Percentiles rank a stretch among this genome's conserved stretches.
Conservation (phyloP, 371 early-diverging fungal genomes). For the Mortierella sp. region DNA sequence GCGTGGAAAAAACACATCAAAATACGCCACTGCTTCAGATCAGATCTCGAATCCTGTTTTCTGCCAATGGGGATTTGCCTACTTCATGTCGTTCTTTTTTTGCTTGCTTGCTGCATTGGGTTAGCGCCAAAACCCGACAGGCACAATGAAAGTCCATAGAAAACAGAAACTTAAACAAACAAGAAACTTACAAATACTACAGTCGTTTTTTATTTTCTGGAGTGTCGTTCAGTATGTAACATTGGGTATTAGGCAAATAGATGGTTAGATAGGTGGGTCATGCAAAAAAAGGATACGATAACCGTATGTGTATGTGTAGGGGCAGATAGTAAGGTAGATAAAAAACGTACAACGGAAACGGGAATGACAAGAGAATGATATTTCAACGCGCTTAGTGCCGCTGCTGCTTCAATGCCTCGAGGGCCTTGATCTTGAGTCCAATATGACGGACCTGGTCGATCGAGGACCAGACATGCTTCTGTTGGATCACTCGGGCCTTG, state of each 20-base stretch:
- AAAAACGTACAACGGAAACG: neutral
- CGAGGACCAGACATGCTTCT: constrained; percentile 46
- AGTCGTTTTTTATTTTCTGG: neutral
- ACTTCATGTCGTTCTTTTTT: too few species aligned
- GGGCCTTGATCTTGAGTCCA: constrained; percentile 46
- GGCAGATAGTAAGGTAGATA: neutral
- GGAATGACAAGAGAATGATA: neutral
- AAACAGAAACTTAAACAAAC: constrained; percentile 1
- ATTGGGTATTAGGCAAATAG: neutral
- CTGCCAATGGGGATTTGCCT: neutral
- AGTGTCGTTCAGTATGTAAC: neutral
- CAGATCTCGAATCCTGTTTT: neutral
- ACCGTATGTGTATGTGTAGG: constrained; percentile 1
- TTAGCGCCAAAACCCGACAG: neutral
- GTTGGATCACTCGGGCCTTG: constrained; percentile 59
- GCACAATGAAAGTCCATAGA: neutral
- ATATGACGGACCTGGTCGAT: constrained; percentile 54
- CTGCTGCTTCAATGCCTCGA: constrained; percentile 39
- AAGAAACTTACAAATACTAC: too few species aligned
- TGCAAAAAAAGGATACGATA: neutral
- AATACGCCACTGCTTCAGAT: constrained; percentile 6
- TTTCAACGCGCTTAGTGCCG: too few species aligned
- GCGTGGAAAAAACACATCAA: neutral
- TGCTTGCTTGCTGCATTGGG: neutral
- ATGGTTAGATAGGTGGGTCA: neutral